A percentile compares a stretch with the other conserved stretches of the same genome.
Evolutionary conservation across 306 rosid genomes (phyloP).

Genomic region (Canavalia ensiformis): DNA sequence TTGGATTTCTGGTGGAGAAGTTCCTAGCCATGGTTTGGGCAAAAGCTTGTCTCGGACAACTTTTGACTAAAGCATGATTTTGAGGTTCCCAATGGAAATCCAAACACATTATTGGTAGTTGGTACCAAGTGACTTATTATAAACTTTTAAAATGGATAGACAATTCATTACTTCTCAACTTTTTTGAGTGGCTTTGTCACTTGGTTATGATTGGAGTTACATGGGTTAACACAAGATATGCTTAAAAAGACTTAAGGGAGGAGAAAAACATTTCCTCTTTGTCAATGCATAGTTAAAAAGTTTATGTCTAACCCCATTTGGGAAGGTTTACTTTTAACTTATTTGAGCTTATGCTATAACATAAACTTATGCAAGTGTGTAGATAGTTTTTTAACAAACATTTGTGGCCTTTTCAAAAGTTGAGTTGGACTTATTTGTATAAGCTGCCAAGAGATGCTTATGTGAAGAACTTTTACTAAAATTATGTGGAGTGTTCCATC

Average conservation of each 20-base stretch:
- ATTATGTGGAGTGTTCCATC: too few relatives aligned
- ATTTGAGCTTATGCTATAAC: too few relatives aligned
- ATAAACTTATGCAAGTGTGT: too few relatives aligned
- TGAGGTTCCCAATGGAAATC: background rate
- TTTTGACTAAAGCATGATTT: too few relatives aligned
- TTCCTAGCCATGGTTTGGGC: background rate
- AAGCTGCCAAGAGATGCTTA: too few relatives aligned
- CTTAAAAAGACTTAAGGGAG: background rate
- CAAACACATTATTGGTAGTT: background rate
- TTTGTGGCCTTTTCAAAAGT: too few relatives aligned
- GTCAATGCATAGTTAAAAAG: conserved; percentile 7
- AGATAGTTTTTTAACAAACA: too few relatives aligned
- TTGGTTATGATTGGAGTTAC: conserved; percentile 25
- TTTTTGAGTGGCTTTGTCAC: conserved; percentile 13
- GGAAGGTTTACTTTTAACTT: too few relatives aligned
- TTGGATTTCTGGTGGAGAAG: background rate
- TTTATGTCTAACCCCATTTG: background rate
- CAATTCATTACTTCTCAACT: background rate
- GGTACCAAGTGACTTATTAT: background rate
- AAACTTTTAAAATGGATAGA: background rate
- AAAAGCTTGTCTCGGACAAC: background rate
- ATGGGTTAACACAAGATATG: background rate
- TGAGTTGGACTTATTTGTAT: too few relatives aligned
- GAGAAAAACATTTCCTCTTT: background rate
- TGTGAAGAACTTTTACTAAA: too few relatives aligned